Percentiles rank a stretch among this genome's conserved stretches.
Evolutionary conservation across 2,329 filamentous ascomycete species (phyloP).

Genomic region (Penicillium sp.): DNA sequence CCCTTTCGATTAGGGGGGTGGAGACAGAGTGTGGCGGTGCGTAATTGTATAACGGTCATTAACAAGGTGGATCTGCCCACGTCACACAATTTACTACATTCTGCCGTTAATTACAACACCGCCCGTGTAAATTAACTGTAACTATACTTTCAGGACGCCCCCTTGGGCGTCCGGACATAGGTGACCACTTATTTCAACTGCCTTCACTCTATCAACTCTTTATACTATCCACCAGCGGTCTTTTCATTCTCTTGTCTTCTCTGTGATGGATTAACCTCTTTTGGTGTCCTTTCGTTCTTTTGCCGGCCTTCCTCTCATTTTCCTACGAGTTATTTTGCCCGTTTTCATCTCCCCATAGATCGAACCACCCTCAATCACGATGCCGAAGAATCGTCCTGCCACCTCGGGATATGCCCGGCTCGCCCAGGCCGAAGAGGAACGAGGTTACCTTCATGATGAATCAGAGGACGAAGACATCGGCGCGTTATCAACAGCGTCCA

Average conservation of each 20-base stretch:
- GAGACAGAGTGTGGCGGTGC: conserved; percentile 23
- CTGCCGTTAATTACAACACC: conserved; percentile 7
- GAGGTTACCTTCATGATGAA: conserved; percentile 56
- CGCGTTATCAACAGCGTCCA: conserved; percentile 54
- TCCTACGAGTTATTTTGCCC: neutral
- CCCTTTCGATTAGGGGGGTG: conserved; percentile 24
- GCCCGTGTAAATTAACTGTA: conserved; percentile 19
- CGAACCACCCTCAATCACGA: conserved; percentile 41
- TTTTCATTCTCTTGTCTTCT: conserved; percentile 1
- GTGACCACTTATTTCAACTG: conserved; percentile 12
- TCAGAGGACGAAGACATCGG: conserved; percentile 65
- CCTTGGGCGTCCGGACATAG: conserved; percentile 16
- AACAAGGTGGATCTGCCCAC: neutral
- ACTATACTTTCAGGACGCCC: conserved; percentile 10
- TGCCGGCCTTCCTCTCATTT: conserved; percentile 15
- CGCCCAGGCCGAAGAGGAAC: conserved; percentile 70
- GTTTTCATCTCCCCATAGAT: conserved; percentile 9
- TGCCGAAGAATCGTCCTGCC: conserved; percentile 67
- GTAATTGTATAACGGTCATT: conserved; percentile 17
- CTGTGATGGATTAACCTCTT: conserved; percentile 18
- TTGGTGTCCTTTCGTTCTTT: conserved; percentile 8
- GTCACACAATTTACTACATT: neutral
- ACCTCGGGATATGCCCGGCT: conserved; percentile 83
- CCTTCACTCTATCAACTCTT: conserved; percentile 3
- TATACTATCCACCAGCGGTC: conserved; percentile 3